phyloP scores from a whole-genome alignment of 140 eudicot species.

The Ambrosia hybrid region DNA sequence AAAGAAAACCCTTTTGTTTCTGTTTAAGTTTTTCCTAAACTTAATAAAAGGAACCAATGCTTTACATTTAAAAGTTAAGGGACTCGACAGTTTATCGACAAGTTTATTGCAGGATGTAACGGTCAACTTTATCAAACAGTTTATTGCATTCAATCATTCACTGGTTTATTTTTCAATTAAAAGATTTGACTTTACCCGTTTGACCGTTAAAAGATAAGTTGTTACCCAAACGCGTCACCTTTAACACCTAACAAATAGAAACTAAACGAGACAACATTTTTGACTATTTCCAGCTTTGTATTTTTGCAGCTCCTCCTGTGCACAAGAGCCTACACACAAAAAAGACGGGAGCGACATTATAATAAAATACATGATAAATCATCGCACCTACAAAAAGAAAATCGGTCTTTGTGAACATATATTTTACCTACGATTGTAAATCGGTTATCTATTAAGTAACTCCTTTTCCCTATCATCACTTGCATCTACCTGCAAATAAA shows the following conservation, averaged over 20 bases:
- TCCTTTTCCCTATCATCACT: conserved; percentile 79
- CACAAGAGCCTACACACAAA: conserved; percentile 50
- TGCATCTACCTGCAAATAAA: conserved; percentile 57
- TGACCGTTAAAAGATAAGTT: background rate
- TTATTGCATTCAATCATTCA: background rate
- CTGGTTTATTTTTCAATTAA: background rate
- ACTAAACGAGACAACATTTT: conserved; percentile 12
- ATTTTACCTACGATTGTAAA: conserved; percentile 68
- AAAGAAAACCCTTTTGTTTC: too few species aligned
- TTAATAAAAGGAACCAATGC: background rate
- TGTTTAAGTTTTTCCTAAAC: background rate
- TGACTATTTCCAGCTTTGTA: conserved; percentile 56
- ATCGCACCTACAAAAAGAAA: background rate
- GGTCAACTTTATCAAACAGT: background rate
- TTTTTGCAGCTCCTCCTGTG: conserved; percentile 78
- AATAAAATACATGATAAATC: background rate
- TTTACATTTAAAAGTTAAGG: background rate
- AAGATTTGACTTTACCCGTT: background rate
- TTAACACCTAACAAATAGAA: background rate
- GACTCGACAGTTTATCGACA: too few species aligned
- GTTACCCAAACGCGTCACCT: background rate
- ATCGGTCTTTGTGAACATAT: background rate
- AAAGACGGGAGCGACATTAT: background rate
- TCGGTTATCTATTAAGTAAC: conserved; percentile 64
- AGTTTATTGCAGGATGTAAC: background rate